These are phyloP conservation scores for Kodamaea arcana DNA, from an alignment of 1,139 yeast genomes.

Conservation along the genomic window DNA sequence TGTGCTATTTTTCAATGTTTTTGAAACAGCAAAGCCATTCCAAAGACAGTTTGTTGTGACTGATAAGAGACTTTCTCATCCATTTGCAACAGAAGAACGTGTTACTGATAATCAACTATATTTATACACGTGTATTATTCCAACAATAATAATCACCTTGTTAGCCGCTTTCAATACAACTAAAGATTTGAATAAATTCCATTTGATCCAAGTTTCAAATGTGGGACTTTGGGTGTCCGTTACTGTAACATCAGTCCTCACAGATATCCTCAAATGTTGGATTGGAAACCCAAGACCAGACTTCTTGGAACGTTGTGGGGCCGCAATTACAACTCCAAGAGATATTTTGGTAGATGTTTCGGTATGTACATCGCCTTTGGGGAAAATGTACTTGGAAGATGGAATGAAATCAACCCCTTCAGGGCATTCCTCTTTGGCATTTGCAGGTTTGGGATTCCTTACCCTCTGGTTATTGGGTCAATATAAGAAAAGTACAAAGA, in stretches of 20 bases:
- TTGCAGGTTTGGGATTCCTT: slow-evolving; percentile 61
- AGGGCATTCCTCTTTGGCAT: slow-evolving; percentile 72
- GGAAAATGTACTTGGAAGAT: slow-evolving; percentile 53
- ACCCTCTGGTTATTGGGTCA: slow-evolving; percentile 29
- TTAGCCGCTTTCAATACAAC: slow-evolving; percentile 9
- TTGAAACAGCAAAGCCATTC: slow-evolving; percentile 18
- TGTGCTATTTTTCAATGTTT: slow-evolving; percentile 17
- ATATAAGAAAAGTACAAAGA: slow-evolving; percentile 6
- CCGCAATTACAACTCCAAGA: slow-evolving; percentile 12
- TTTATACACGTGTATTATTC: slow-evolving; percentile 12
- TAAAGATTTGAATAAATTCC: slow-evolving; percentile 12
- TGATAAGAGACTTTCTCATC: slow-evolving; percentile 17
- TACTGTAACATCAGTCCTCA: slow-evolving; percentile 31
- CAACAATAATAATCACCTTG: slow-evolving; percentile 12
- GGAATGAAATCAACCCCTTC: slow-evolving; percentile 81
- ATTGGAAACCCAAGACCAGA: slow-evolving; percentile 26
- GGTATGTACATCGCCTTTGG: slow-evolving; percentile 40
- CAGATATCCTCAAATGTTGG: slow-evolving; percentile 23
- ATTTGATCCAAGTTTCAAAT: slow-evolving; percentile 17
- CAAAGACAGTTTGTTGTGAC: slow-evolving; percentile 16
- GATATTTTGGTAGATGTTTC: slow-evolving; percentile 14
- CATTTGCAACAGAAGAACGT: slow-evolving; percentile 18
- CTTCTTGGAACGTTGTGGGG: slow-evolving; percentile 22
- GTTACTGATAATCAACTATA: slow-evolving; percentile 19
- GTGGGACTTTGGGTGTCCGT: slow-evolving; percentile 15